Base-by-base conservation (phyloP, 75 land plant genomes). In the Cryptomeria japonica region DNA sequence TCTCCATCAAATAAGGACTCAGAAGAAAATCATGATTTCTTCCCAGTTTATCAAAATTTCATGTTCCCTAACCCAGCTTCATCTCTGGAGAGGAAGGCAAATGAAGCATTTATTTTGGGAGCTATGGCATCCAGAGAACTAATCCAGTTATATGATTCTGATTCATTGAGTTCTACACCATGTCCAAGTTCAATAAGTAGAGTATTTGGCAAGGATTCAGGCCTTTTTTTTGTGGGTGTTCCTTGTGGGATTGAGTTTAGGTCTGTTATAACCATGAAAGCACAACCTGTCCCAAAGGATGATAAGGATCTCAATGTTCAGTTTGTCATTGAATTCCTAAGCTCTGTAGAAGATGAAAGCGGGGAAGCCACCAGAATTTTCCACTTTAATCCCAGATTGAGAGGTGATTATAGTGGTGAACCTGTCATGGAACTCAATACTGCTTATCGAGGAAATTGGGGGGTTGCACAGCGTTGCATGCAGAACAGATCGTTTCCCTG, bases 401-500 rank as follows among this genome's bases (percentile, higher is more conserved):
- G 77, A 47, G 93, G 93, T n/a, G 93, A 92, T 55, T 92, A 89
- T 89, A 92, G 93, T 86, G 87, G 89, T 37, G 90, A 84, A 61
- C 87, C 93, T 79, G 90, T 92, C 14, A 80, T 92, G 79, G 93
- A 92, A 87, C 64, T 88, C n/a, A 92, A 92, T 86, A 90, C 91
- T 4, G 90, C 91, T 76, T 90, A 92, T 68, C 49, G 93, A 19
- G 89, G 87, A 28, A 89, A 90, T 42, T 92, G 93, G 93, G 93
- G 93, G 38, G 39, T 70, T 64, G 89, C 89, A 10, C 93, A 90
- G 46, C 89, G 93, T 38, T 92, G 93, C 85, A 87, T 5, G 28
- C 19, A 64, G 28, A 18, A 64, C 19, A 64, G 70, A 25, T 64
- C 70, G 0, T 22, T 18, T 28, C 3, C 70, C 3, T 64, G 28